A percentile compares a stretch with the other conserved stretches of the same genome.
Evolutionary conservation across 1,139 yeast genomes (phyloP).

Genomic region (Nadsonia starkeyi-henricii): DNA sequence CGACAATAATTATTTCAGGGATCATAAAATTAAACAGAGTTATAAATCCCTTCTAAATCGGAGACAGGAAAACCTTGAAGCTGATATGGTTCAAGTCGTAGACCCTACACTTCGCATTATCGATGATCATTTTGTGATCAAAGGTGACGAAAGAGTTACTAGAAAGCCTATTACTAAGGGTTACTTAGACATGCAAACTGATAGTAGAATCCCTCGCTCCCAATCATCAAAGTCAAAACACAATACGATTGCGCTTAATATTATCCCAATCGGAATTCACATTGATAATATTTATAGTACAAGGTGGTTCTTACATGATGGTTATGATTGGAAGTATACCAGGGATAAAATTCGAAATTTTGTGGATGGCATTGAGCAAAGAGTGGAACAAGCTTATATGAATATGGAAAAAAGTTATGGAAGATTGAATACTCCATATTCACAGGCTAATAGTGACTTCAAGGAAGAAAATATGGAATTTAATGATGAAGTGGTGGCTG

Average conservation of each 20-base stretch:
- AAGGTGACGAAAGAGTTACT: background rate
- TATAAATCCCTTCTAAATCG: too few relatives aligned
- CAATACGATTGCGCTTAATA: background rate
- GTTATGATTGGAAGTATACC: slow-evolving; percentile 85
- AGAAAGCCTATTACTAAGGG: too few relatives aligned
- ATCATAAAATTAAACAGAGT: too few relatives aligned
- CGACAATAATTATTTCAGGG: too few relatives aligned
- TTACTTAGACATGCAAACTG: too few relatives aligned
- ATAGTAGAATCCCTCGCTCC: too few relatives aligned
- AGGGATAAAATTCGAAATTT: slow-evolving; percentile 51
- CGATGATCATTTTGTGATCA: background rate
- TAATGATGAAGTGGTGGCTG: slow-evolving; percentile 34
- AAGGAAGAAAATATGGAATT: slow-evolving; percentile 16
- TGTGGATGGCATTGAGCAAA: slow-evolving; percentile 21
- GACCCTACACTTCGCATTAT: background rate
- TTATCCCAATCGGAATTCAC: background rate
- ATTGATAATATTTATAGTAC: slow-evolving; percentile 15
- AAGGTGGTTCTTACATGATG: slow-evolving; percentile 59
- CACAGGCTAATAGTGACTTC: slow-evolving; percentile 6
- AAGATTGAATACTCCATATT: slow-evolving; percentile 9
- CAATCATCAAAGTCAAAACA: background rate
- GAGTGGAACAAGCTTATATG: slow-evolving; percentile 3
- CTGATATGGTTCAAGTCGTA: too few relatives aligned
- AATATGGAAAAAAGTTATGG: slow-evolving; percentile 5
- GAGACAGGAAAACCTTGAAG: too few relatives aligned